Evolutionary conservation across 2,329 filamentous ascomycete genomes (phyloP).

Genomic region (Monilinia fructigena): DNA sequence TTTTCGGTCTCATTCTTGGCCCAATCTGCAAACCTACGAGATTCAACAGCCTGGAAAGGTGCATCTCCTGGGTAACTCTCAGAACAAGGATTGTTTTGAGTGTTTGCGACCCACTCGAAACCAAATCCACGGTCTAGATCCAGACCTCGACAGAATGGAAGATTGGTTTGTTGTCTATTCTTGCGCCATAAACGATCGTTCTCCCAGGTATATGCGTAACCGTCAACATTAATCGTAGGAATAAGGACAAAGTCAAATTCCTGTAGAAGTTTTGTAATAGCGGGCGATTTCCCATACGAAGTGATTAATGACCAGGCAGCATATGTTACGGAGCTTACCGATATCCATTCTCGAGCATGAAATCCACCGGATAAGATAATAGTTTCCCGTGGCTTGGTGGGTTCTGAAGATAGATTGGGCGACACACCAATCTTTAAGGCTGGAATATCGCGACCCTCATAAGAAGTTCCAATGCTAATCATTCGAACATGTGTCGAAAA

Average conservation of each 20-base stretch:
- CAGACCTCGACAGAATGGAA: slow-evolving; percentile 81
- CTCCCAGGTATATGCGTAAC: slow-evolving; percentile 92
- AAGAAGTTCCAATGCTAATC: slow-evolving; percentile 77
- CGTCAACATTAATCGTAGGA: slow-evolving; percentile 88
- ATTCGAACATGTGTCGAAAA: slow-evolving; percentile 77
- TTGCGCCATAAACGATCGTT: slow-evolving; percentile 93
- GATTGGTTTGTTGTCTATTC: slow-evolving; percentile 78
- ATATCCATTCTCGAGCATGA: slow-evolving; percentile 97
- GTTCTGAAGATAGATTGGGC: slow-evolving; percentile 48
- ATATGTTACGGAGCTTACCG: slow-evolving; percentile 86
- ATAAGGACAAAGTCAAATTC: slow-evolving; percentile 86
- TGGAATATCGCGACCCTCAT: slow-evolving; percentile 82
- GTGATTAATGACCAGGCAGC: slow-evolving; percentile 86
- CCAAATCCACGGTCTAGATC: slow-evolving; percentile 87
- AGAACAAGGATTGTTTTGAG: slow-evolving; percentile 78
- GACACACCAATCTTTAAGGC: slow-evolving; percentile 73
- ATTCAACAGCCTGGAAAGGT: slow-evolving; percentile 82
- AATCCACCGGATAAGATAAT: slow-evolving; percentile 79
- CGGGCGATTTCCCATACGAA: slow-evolving; percentile 69
- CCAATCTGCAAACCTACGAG: slow-evolving; percentile 75
- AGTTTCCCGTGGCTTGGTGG: slow-evolving; percentile 61
- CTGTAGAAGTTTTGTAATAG: slow-evolving; percentile 75
- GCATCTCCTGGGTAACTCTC: slow-evolving; percentile 83
- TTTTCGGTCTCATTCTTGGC: slow-evolving; percentile 72
- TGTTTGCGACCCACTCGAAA: slow-evolving; percentile 74